Evolutionary conservation across 768 basidiomycete species (phyloP), one percentile per base, ranked within the genome.

Genomic region (Mycena haematopus): DNA sequence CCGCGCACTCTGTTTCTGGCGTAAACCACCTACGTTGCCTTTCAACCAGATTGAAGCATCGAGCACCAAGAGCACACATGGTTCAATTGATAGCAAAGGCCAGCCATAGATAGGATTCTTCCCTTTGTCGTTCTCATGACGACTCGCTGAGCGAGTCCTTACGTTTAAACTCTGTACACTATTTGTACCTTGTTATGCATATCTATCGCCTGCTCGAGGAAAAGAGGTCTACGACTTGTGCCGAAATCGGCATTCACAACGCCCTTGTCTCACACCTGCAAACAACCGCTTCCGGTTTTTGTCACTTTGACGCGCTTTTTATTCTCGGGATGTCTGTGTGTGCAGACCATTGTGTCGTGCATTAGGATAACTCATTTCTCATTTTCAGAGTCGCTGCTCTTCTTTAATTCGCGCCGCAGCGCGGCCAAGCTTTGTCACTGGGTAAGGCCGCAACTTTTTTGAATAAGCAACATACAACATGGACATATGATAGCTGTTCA

Each of bases 321-420:
- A 44, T 54, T 45, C 53, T 31, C 40, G 45, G 52, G 42, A 83
- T 83, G 81, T 78, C 80, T 69, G 82, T 83, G 72, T 67, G 80
- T 78, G 38, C 47, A 35, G 62, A 46, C 13, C 36, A 42, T 38
- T 44, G 15, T 40, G 4, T 36, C 25, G 53, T 51, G 11, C 66
- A 15, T 33, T 58, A 19, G 11, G 49, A 53, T 29, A 62, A 21
- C 44, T 46, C 25, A 49, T 24, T 33, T 45, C 13, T 45, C 1
- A 14, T 2, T 3, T 8, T 1, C 57, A 83, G 81, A 79, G 81
- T 74, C 80, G 81, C 69, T 83, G 81, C 67, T 74, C 79, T 56
- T 71, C 71, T 62, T 62, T 76, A 66, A 71, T 83, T 53, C 78
- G 81, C 62, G 73, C 76, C 53, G 72, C 81, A 68, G 75, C 79